These are phyloP conservation scores for Cercospora citrullina DNA, from an alignment of 2,329 filamentous ascomycete genomes.

Conservation along the genomic window DNA sequence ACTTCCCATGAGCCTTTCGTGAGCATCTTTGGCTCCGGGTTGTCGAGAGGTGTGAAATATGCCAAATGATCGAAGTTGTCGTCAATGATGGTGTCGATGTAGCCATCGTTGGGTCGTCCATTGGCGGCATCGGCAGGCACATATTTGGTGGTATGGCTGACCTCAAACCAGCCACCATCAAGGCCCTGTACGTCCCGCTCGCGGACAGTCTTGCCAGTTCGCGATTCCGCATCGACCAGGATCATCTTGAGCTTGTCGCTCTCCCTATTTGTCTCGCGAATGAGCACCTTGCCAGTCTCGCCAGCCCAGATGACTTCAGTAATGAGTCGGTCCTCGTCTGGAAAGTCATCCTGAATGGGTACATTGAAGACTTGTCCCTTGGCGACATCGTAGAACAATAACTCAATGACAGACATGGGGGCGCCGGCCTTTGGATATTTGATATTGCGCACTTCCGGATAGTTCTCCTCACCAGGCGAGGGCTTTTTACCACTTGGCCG, in stretches of 20 bases:
- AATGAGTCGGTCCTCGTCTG: constrained; percentile 80
- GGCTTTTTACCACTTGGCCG: constrained; percentile 75
- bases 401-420: constrained; percentile 84
- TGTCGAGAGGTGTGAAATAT: constrained; percentile 89
- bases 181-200: constrained; percentile 75
- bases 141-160: constrained; percentile 80
- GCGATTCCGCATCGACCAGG: constrained; percentile 73
- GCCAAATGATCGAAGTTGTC: constrained; percentile 87
- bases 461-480: constrained; percentile 72
- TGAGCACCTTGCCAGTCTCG: constrained; percentile 68
- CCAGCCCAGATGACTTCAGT: constrained; percentile 93
- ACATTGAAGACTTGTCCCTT: constrained; percentile 79
- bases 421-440: constrained; percentile 97
- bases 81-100: constrained; percentile 86
- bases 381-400: constrained; percentile 83
- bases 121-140: constrained; percentile 79
- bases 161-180: constrained; percentile 98
- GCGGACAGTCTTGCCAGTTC: constrained; percentile 75
- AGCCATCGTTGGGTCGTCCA: constrained; percentile 74
- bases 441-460: constrained; percentile 86
- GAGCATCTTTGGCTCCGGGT: constrained; percentile 75
- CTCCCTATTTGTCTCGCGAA: constrained; percentile 91
- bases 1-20: constrained; percentile 94
- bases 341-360: constrained; percentile 73
- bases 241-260: constrained; percentile 88